Percentiles rank a stretch among this genome's conserved stretches.
Evolutionary conservation across 768 basidiomycete genomes (phyloP).

Genomic region (Hysterangium stoloniferum): DNA sequence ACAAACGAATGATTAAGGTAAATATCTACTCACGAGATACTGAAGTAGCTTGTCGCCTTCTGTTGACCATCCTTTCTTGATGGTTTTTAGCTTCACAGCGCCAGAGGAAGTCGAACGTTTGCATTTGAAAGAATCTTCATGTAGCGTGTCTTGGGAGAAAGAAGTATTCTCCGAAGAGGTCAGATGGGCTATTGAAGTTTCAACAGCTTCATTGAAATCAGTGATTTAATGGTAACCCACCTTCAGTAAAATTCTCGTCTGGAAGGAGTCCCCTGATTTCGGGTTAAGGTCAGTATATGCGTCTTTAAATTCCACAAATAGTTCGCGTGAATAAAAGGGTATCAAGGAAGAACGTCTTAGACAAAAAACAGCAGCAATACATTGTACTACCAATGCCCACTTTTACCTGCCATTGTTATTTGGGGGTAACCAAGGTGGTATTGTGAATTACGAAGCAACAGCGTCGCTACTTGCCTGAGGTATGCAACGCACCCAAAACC

Average conservation of each 20-base stretch:
- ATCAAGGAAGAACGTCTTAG: too few relatives aligned
- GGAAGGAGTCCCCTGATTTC: constrained; percentile 16
- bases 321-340: too few relatives aligned
- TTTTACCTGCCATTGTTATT: too few relatives aligned
- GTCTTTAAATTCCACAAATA: neutral
- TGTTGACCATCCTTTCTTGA: constrained; percentile 70
- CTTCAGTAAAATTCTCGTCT: constrained; percentile 14
- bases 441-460: constrained; percentile 1
- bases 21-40: constrained; percentile 50
- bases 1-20: constrained; percentile 12
- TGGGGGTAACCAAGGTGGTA: too few relatives aligned
- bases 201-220: neutral
- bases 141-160: constrained; percentile 41
- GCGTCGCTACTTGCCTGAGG: constrained; percentile 2
- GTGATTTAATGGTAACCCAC: neutral
- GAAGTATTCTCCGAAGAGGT: constrained; percentile 20
- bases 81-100: constrained; percentile 54
- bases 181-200: constrained; percentile 4
- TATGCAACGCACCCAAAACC: constrained; percentile 15
- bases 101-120: neutral
- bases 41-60: constrained; percentile 80
- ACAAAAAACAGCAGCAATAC: too few relatives aligned
- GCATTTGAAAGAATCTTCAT: too few relatives aligned
- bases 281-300: neutral
- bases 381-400: too few relatives aligned